Evolutionary conservation across 306 rosid genomes (phyloP).

Genomic region (Castanea mollissima): DNA sequence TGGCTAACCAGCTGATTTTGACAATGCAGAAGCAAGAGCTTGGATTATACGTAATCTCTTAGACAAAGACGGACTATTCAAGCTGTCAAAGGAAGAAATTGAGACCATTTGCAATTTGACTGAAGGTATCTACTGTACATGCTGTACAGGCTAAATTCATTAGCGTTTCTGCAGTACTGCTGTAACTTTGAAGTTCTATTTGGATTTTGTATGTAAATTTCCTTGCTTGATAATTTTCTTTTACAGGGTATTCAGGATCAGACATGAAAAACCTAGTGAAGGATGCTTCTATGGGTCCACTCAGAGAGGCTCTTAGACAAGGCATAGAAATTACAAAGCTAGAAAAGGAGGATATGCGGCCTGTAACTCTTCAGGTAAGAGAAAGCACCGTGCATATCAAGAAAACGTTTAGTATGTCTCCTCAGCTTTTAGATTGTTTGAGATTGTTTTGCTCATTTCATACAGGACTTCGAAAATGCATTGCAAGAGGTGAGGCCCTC

Average conservation of each 20-base stretch:
- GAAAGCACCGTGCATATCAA: neutral
- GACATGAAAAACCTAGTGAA: slow-evolving; percentile 95
- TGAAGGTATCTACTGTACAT: slow-evolving; percentile 49
- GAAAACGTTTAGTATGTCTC: neutral
- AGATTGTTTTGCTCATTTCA: neutral
- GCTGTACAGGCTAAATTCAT: slow-evolving; percentile 9
- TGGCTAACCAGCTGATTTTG: slow-evolving; percentile 32
- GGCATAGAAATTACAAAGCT: slow-evolving; percentile 69
- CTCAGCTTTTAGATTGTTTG: slow-evolving; percentile 17
- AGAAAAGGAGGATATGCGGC: slow-evolving; percentile 75
- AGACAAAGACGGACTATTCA: slow-evolving; percentile 78
- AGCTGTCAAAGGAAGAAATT: slow-evolving; percentile 59
- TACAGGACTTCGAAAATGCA: slow-evolving; percentile 69
- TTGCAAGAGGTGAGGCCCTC: slow-evolving; percentile 86
- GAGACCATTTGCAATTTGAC: slow-evolving; percentile 65
- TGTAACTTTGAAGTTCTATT: neutral
- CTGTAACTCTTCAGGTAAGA: slow-evolving; percentile 72
- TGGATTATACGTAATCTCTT: slow-evolving; percentile 70
- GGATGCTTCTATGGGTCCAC: slow-evolving; percentile 96
- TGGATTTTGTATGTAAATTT: slow-evolving; percentile 13
- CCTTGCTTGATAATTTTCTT: slow-evolving; percentile 14
- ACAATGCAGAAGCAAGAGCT: slow-evolving; percentile 77
- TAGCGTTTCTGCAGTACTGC: slow-evolving; percentile 12
- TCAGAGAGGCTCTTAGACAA: slow-evolving; percentile 75
- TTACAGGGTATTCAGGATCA: slow-evolving; percentile 87